Base-by-base conservation (phyloP, 371 early-diverging fungal genomes). In the Mortierella sp. region DNA sequence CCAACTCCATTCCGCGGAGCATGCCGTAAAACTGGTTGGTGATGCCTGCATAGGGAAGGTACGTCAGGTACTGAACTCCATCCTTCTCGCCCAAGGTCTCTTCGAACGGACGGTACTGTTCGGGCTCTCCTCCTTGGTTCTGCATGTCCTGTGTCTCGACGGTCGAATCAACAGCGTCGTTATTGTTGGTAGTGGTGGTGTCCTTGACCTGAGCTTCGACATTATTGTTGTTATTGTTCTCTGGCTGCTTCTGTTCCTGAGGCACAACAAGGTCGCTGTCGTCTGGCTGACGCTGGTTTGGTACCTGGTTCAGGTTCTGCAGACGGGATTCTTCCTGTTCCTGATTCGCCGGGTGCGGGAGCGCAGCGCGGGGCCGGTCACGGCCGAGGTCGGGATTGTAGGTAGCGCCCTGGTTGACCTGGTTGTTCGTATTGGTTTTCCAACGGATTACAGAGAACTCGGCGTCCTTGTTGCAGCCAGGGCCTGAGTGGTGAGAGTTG, bases 1-100 rank as follows among this genome's bases (percentile, higher is more conserved):
- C 75, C 25, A 75, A 63, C 23, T 75, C 70, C 67, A 75, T 70
- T 25, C 70, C 75, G 21, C 75, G 70, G n/a, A 75, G 64, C 70
- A 75, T 66, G n/a, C 75, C 75, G 28, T 75, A 75, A 59, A 75
- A 75, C 52, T 75, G 75, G 60, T 75, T 75, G 53, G 75, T 75
- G 60, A 79, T 79, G 11, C 80, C 73, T 7, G 73, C 80, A 37
- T 77, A 77, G 0, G 79, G 79, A 5, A 77, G 62, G 47, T 77
- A 77, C 43, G 79, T 68, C 29, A 77, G 19, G 47, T 72, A 79
- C 45, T 72, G 61, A 14, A 59, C 67, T 46, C 23, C 51, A 25
- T 68, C 66, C 12, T 59, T 51, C 18, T 58, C 52, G 43, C 68
- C 66, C 62, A 79, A 55, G 18, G 80, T 69, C 12, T 66, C 70